A percentile compares a stretch with the other conserved stretches of the same genome.
These are phyloP conservation scores for Grammothele lineata DNA, from an alignment of 768 basidiomycete genomes.

Conservation along the genomic window DNA sequence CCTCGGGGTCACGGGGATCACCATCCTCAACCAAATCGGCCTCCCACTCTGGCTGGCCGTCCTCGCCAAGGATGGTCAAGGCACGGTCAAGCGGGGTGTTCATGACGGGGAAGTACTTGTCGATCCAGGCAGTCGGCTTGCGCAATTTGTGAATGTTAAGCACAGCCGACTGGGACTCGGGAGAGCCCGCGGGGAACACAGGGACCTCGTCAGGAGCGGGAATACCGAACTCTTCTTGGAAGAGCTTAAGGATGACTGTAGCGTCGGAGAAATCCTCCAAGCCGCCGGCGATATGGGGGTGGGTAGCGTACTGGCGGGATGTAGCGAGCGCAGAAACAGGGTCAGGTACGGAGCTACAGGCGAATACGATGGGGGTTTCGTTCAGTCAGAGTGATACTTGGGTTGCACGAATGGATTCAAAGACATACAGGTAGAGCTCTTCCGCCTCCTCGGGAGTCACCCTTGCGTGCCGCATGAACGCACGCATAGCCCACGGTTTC, in stretches of 20 bases:
- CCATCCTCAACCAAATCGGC: constrained; percentile 75
- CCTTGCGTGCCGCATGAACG: not conserved
- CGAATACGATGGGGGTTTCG: no score
- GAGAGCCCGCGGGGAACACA: constrained; percentile 70
- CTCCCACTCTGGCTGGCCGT: constrained; percentile 63
- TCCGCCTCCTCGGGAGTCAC: constrained; percentile 5
- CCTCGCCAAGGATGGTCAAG: constrained; percentile 57
- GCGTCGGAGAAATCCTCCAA: constrained; percentile 55
- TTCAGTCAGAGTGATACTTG: no score
- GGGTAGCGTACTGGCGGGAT: constrained; percentile 52
- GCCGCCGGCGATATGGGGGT: constrained; percentile 62
- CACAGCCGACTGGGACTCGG: constrained; percentile 62
- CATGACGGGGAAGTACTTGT: constrained; percentile 84
- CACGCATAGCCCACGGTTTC: constrained; percentile 4
- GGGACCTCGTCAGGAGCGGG: constrained; percentile 42
- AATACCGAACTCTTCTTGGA: constrained; percentile 63
- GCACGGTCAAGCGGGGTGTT: constrained; percentile 71
- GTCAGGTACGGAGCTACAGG: constrained; percentile 49
- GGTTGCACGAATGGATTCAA: no score
- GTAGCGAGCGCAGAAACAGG: constrained; percentile 52
- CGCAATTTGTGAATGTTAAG: constrained; percentile 41
- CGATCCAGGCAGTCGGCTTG: constrained; percentile 72
- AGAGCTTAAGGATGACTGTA: constrained; percentile 57
- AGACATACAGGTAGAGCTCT: constrained; percentile 9
- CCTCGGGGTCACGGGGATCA: constrained; percentile 70